phyloP scores from a whole-genome alignment of 2,329 filamentous ascomycete genomes.

The Fonsecaea pugnacius region DNA sequence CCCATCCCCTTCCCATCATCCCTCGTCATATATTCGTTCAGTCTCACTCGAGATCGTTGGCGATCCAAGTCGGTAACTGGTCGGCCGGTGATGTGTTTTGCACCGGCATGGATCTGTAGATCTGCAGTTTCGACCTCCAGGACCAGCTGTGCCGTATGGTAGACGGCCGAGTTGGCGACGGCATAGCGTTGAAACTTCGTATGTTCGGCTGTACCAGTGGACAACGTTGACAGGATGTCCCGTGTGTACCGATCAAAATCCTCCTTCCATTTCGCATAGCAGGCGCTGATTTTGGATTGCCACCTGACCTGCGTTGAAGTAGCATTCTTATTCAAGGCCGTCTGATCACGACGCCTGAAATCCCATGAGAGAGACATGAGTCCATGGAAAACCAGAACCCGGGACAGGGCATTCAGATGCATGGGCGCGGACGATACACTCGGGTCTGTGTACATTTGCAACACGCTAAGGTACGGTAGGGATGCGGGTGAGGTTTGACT shows the following conservation, averaged over 20 bases:
- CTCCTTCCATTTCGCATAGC: slow-evolving; percentile 62
- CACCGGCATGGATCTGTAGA: slow-evolving; percentile 65
- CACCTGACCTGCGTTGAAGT: slow-evolving; percentile 42
- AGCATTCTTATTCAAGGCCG: not conserved
- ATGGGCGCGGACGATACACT: slow-evolving; percentile 42
- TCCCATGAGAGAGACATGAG: slow-evolving; percentile 68
- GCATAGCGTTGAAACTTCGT: slow-evolving; percentile 54
- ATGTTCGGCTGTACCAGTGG: slow-evolving; percentile 35
- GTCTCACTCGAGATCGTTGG: slow-evolving; percentile 48
- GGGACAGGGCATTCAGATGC: slow-evolving; percentile 57
- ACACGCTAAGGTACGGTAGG: slow-evolving; percentile 44
- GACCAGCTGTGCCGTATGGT: slow-evolving; percentile 62
- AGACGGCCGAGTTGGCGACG: slow-evolving; percentile 59
- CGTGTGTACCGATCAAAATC: slow-evolving; percentile 61
- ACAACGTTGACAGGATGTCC: slow-evolving; percentile 43
- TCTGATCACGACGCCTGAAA: slow-evolving; percentile 65
- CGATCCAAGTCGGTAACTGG: slow-evolving; percentile 58
- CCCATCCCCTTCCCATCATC: slow-evolving; percentile 49
- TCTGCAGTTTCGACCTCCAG: slow-evolving; percentile 65
- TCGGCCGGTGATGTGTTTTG: slow-evolving; percentile 62
- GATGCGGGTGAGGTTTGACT: slow-evolving; percentile 43
- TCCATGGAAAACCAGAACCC: slow-evolving; percentile 62
- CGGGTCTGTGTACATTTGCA: slow-evolving; percentile 62
- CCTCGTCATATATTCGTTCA: slow-evolving; percentile 49
- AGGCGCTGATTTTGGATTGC: slow-evolving; percentile 57